phyloP scores from a whole-genome alignment of 1,139 yeast genomes.

The Sugiyamaella castrensis region DNA sequence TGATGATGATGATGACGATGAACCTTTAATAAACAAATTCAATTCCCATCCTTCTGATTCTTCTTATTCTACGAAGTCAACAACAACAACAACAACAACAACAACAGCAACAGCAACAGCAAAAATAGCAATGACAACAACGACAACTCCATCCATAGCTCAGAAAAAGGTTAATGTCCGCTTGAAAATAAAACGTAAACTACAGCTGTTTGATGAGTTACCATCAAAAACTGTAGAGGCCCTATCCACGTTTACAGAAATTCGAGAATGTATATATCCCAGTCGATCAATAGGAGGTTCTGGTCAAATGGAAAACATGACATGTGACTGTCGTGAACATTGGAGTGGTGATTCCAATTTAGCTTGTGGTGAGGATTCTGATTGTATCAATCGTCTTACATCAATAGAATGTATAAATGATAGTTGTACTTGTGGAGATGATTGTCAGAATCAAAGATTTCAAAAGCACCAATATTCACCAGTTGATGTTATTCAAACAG shows the following conservation, averaged over 20 bases:
- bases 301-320: slow-evolving; percentile 73
- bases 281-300: slow-evolving; percentile 61
- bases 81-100: neutral
- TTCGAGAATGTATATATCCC: slow-evolving; percentile 61
- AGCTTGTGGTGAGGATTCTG: slow-evolving; percentile 85
- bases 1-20: no score
- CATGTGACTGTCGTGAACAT: slow-evolving; percentile 76
- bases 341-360: slow-evolving; percentile 49
- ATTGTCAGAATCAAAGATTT: slow-evolving; percentile 85
- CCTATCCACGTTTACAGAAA: slow-evolving; percentile 49
- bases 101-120: neutral
- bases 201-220: slow-evolving; percentile 7
- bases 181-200: neutral
- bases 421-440: slow-evolving; percentile 67
- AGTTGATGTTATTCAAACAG: slow-evolving; percentile 76
- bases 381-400: slow-evolving; percentile 88
- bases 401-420: slow-evolving; percentile 85
- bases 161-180: neutral
- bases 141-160: neutral
- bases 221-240: slow-evolving; percentile 52
- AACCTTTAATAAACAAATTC: no score
- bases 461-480: slow-evolving; percentile 68
- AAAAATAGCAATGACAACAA: neutral
- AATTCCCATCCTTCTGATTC: no score
- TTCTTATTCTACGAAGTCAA: neutral